phyloP scores from a whole-genome alignment of 805 yeast species.

The Sugiyamaella marilandica region DNA sequence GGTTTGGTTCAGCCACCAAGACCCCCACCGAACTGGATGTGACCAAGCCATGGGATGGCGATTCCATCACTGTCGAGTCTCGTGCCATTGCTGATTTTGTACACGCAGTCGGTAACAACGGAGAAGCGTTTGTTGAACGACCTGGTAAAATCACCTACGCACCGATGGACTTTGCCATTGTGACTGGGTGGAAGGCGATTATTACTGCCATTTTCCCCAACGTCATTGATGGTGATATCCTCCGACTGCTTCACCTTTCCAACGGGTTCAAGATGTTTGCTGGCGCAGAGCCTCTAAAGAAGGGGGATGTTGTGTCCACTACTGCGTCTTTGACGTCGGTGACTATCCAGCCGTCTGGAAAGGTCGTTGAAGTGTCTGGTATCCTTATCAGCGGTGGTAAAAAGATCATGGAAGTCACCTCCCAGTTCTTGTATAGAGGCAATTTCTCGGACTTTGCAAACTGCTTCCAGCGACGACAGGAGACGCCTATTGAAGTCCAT shows the following conservation, averaged over 20 bases:
- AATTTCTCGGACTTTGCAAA: conserved; percentile 79
- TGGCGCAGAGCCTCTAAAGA: conserved; percentile 83
- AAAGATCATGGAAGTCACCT: conserved; percentile 89
- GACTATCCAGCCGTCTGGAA: conserved; percentile 86
- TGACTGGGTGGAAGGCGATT: conserved; percentile 96
- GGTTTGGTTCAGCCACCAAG: conserved; percentile 66
- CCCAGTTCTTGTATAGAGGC: conserved; percentile 97
- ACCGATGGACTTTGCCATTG: conserved; percentile 99
- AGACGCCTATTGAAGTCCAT: conserved; percentile 78
- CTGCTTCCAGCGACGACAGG: conserved; percentile 83
- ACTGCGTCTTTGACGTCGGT: conserved; percentile 84
- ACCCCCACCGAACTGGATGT: conserved; percentile 58
- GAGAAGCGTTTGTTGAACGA: conserved; percentile 91
- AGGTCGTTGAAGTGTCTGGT: conserved; percentile 93
- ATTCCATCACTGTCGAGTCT: conserved; percentile 59
- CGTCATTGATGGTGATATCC: conserved; percentile 91
- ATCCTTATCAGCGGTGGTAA: conserved; percentile 67
- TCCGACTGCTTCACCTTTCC: conserved; percentile 89
- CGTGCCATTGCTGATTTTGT: conserved; percentile 86
- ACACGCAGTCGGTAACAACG: conserved; percentile 94
- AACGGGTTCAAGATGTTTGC: conserved; percentile 92
- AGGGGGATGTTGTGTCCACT: conserved; percentile 80
- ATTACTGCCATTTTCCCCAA: conserved; percentile 97
- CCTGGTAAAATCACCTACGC: conserved; percentile 72
- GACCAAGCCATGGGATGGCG: conserved; percentile 66